phyloP scores from a whole-genome alignment of 2,329 filamentous ascomycete genomes.

The Nemania diffusa region DNA sequence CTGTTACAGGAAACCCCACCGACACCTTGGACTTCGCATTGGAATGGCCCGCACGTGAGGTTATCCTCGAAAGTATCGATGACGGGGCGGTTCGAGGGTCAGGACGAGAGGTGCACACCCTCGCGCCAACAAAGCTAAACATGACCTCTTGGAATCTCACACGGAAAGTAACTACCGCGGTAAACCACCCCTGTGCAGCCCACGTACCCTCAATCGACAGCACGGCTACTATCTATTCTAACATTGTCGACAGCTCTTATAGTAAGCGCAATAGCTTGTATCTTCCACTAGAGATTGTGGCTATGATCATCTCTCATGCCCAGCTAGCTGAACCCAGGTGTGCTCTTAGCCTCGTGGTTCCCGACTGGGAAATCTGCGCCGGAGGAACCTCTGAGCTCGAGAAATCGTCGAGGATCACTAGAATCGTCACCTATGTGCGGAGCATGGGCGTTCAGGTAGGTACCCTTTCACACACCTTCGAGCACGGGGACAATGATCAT shows the following conservation, averaged over 20 bases:
- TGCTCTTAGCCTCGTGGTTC: slow-evolving; percentile 40
- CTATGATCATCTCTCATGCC: slow-evolving; percentile 24
- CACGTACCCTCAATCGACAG: neutral
- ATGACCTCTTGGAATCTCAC: too few species aligned
- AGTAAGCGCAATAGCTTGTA: neutral
- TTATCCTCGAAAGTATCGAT: too few species aligned
- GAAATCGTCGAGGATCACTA: slow-evolving; percentile 9
- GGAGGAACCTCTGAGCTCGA: slow-evolving; percentile 21
- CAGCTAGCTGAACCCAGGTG: slow-evolving; percentile 26
- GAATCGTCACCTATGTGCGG: slow-evolving; percentile 40
- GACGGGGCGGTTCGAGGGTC: neutral
- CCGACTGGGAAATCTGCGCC: slow-evolving; percentile 41
- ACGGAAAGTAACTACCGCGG: too few species aligned
- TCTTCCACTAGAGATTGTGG: slow-evolving; percentile 23
- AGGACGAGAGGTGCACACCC: neutral
- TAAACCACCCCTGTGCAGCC: too few species aligned
- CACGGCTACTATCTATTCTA: neutral
- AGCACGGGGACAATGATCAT: slow-evolving; percentile 35
- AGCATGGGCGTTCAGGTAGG: slow-evolving; percentile 21
- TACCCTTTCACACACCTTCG: slow-evolving; percentile 30
- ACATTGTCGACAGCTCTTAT: neutral
- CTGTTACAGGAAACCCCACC: neutral
- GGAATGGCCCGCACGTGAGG: slow-evolving; percentile 4
- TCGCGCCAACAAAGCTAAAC: too few species aligned
- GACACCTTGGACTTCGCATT: slow-evolving; percentile 8